Evolutionary conservation across 345 rosid genomes (phyloP).

Genomic region (Murraya paniculata): DNA sequence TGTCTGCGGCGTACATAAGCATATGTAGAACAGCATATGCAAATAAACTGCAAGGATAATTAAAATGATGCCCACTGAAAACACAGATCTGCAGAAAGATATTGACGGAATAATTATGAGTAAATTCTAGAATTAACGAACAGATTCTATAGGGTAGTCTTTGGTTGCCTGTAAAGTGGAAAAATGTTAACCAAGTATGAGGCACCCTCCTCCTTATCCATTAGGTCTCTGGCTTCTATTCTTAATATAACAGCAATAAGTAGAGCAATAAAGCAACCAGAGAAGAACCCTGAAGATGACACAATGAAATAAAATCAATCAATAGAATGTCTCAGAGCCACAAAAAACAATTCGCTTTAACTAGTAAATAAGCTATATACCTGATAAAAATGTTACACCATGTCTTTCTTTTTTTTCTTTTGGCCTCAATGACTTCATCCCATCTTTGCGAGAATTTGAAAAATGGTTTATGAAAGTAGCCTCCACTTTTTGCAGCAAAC

Average conservation of each 20-base stretch:
- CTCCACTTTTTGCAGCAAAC: slow-evolving; percentile 67
- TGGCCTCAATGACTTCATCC: slow-evolving; percentile 56
- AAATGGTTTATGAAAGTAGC: slow-evolving; percentile 64
- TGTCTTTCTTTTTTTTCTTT: slow-evolving; percentile 52
- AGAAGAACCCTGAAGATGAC: slow-evolving; percentile 60
- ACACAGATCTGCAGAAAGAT: not conserved
- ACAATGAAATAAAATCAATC: slow-evolving; percentile 20
- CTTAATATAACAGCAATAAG: slow-evolving; percentile 51
- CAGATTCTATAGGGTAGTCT: slow-evolving; percentile 2
- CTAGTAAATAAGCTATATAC: slow-evolving; percentile 27
- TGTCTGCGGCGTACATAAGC: slow-evolving; percentile 55
- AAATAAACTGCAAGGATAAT: slow-evolving; percentile 37
- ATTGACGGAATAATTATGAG: not conserved
- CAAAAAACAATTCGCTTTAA: not conserved
- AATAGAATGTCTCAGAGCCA: slow-evolving; percentile 1
- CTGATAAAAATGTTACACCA: slow-evolving; percentile 48
- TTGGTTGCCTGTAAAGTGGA: slow-evolving; percentile 61
- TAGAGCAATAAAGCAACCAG: slow-evolving; percentile 58
- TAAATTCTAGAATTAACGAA: not conserved
- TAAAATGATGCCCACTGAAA: slow-evolving; percentile 4
- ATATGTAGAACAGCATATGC: slow-evolving; percentile 41
- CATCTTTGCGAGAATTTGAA: slow-evolving; percentile 53
- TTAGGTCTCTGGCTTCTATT: slow-evolving; percentile 55
- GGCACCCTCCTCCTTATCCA: slow-evolving; percentile 35
- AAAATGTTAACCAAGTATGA: slow-evolving; percentile 61